Percentiles rank a stretch among this genome's conserved stretches.
phyloP scores from a whole-genome alignment of 2,329 filamentous ascomycete species.

The Trichoderma cornu-damae region DNA sequence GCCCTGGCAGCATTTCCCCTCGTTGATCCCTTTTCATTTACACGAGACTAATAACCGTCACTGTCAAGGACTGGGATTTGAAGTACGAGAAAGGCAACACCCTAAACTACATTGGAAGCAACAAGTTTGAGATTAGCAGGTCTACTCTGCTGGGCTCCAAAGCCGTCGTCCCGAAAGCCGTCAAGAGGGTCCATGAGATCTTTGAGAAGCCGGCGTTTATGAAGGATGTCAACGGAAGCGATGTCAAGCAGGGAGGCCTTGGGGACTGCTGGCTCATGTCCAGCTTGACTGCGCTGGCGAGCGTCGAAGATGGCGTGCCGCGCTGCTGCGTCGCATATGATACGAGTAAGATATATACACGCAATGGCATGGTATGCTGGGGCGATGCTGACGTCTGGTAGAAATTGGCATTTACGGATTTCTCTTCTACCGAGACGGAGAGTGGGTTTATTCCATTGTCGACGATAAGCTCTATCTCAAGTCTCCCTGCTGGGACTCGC shows the following conservation, averaged over 20 bases:
- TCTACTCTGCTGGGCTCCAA: constrained; percentile 43
- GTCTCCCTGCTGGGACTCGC: constrained; percentile 76
- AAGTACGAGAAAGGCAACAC: constrained; percentile 57
- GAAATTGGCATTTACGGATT: constrained; percentile 81
- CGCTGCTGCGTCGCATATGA: constrained; percentile 72
- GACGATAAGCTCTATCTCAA: constrained; percentile 87
- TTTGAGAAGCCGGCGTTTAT: constrained; percentile 69
- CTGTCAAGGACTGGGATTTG: constrained; percentile 58
- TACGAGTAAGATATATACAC: constrained; percentile 41
- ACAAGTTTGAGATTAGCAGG: constrained; percentile 48
- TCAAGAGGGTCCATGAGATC: constrained; percentile 70
- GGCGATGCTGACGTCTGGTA: constrained; percentile 21
- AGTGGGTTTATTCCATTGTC: constrained; percentile 88
- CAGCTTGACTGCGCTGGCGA: constrained; percentile 69
- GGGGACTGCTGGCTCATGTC: constrained; percentile 86
- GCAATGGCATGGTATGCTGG: background rate
- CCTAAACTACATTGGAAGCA: constrained; percentile 48
- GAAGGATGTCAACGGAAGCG: constrained; percentile 60
- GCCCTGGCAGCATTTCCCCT: background rate
- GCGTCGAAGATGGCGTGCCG: constrained; percentile 64
- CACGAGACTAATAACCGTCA: constrained; percentile 13
- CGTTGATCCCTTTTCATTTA: background rate
- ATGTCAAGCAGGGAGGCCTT: constrained; percentile 70
- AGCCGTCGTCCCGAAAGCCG: constrained; percentile 60
- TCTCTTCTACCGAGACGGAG: constrained; percentile 80